Evolutionary conservation across 805 yeast genomes (phyloP).

Genomic region (Yarrowia sp.): DNA sequence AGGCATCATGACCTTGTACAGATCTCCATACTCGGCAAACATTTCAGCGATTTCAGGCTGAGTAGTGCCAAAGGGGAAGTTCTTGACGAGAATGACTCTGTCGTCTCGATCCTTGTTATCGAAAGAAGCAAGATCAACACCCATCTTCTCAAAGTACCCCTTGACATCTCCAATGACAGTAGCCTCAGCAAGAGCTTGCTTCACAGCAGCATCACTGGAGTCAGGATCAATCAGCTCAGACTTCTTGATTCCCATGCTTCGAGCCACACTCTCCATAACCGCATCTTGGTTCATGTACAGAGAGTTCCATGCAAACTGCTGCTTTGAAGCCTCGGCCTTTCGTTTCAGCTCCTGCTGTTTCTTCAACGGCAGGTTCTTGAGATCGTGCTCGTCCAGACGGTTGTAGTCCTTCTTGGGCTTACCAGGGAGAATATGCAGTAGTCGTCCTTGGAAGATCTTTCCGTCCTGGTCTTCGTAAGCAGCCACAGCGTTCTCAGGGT

Average conservation of each 20-base stretch:
- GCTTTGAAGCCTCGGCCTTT: slow-evolving; percentile 78
- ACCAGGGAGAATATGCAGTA: slow-evolving; percentile 85
- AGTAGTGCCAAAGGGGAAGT: slow-evolving; percentile 86
- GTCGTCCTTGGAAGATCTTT: slow-evolving; percentile 89
- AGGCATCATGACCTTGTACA: slow-evolving; percentile 83
- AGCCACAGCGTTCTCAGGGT: slow-evolving; percentile 65
- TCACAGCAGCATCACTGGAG: slow-evolving; percentile 83
- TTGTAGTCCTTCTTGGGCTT: slow-evolving; percentile 72
- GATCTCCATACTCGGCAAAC: slow-evolving; percentile 74
- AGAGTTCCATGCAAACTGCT: slow-evolving; percentile 94
- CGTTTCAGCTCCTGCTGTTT: slow-evolving; percentile 83
- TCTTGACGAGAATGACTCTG: slow-evolving; percentile 75
- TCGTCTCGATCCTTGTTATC: slow-evolving; percentile 69
- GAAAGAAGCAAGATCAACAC: slow-evolving; percentile 79
- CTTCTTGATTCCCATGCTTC: slow-evolving; percentile 76
- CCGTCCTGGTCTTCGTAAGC: slow-evolving; percentile 79
- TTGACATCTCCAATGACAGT: slow-evolving; percentile 91
- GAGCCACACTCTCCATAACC: slow-evolving; percentile 84
- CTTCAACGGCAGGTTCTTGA: slow-evolving; percentile 86
- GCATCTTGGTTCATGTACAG: slow-evolving; percentile 88
- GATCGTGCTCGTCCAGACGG: slow-evolving; percentile 82
- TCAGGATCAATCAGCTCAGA: slow-evolving; percentile 85
- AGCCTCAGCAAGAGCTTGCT: slow-evolving; percentile 96
- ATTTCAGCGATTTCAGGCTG: slow-evolving; percentile 76
- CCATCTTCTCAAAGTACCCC: slow-evolving; percentile 77